These are phyloP conservation scores for Dryas drummondii DNA, from an alignment of 306 rosid genomes.

Conservation along the genomic window DNA sequence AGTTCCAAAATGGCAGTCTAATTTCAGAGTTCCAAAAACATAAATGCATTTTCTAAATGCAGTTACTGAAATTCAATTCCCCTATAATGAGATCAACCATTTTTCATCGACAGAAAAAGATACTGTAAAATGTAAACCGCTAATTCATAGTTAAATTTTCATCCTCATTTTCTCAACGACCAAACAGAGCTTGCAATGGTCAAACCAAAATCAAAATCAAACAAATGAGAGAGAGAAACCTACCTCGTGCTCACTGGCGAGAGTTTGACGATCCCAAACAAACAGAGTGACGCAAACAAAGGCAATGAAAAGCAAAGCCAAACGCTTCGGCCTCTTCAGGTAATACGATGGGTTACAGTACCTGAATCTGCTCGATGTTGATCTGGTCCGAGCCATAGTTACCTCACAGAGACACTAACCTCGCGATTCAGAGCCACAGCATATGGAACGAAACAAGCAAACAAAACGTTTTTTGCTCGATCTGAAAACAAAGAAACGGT, in stretches of 20 bases:
- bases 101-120: not conserved
- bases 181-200: slow-evolving; percentile 2
- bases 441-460: not conserved
- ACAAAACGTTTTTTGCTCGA: not conserved
- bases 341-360: slow-evolving; percentile 79
- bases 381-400: slow-evolving; percentile 76
- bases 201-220: not conserved
- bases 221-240: not conserved
- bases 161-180: not conserved
- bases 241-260: slow-evolving; percentile 87
- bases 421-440: slow-evolving; percentile 24
- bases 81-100: slow-evolving; percentile 8
- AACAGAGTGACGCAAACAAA: slow-evolving; percentile 60
- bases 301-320: slow-evolving; percentile 80
- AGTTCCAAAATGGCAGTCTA: not conserved
- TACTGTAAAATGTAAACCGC: slow-evolving; percentile 1
- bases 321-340: slow-evolving; percentile 82
- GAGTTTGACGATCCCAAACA: slow-evolving; percentile 94
- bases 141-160: not conserved
- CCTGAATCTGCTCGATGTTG: slow-evolving; percentile 58
- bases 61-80: not conserved
- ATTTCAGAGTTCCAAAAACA: not conserved
- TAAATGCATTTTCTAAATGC: not conserved
- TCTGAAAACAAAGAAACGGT: not conserved
- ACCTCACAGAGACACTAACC: slow-evolving; percentile 15